These are phyloP conservation scores for Graphiopsis chlorocephala DNA, from an alignment of 2,329 filamentous ascomycete species.

Conservation along the genomic window DNA sequence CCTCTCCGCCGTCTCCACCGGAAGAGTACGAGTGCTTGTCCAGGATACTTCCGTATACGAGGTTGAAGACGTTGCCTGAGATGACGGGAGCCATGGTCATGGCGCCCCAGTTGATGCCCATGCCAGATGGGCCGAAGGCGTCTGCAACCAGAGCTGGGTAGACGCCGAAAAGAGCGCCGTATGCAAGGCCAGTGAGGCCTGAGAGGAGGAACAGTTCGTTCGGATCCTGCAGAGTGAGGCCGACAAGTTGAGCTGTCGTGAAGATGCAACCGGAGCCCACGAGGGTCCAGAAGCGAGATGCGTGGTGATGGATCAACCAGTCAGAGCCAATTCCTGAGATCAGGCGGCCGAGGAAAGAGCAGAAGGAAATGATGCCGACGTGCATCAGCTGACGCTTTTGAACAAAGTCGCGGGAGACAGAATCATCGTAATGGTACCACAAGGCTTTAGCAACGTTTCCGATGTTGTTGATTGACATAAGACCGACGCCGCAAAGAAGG, in stretches of 20 bases:
- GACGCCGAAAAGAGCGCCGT: conserved; percentile 91
- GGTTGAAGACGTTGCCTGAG: conserved; percentile 87
- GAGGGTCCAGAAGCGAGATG: conserved; percentile 88
- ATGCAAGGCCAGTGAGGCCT: conserved; percentile 78
- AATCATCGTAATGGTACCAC: conserved; percentile 81
- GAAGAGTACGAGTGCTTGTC: conserved; percentile 73
- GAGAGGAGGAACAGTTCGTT: conserved; percentile 75
- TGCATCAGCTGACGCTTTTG: conserved; percentile 82
- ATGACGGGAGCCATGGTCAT: conserved; percentile 89
- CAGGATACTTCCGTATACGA: conserved; percentile 81
- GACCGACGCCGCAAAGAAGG: conserved; percentile 83
- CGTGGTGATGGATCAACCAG: conserved; percentile 75
- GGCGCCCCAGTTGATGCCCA: conserved; percentile 94
- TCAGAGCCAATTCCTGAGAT: conserved; percentile 79
- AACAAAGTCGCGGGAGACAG: conserved; percentile 70
- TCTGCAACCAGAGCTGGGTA: conserved; percentile 85
- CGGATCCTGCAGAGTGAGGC: conserved; percentile 72
- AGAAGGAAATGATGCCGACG: conserved; percentile 88
- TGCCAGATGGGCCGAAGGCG: conserved; percentile 81
- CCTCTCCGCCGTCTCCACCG: conserved; percentile 47
- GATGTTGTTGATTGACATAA: conserved; percentile 99
- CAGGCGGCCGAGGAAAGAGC: conserved; percentile 80
- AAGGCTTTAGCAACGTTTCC: conserved; percentile 82
- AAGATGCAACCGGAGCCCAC: conserved; percentile 76
- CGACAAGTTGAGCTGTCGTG: conserved; percentile 72